Conservation (phyloP, 176 grass and related monocot genomes). For the Areca catechu region DNA sequence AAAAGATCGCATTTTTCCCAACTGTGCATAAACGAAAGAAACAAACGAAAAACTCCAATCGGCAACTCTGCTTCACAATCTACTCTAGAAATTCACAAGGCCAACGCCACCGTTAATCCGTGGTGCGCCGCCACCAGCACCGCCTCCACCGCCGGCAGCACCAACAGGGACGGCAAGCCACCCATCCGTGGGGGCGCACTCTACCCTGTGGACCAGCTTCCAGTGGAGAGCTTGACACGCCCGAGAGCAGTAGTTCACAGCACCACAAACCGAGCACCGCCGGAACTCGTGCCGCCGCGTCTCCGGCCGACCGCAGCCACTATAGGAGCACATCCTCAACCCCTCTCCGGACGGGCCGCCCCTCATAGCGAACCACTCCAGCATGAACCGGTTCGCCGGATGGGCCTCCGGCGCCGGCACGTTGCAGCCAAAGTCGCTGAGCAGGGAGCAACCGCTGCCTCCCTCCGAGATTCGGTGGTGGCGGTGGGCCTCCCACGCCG, state of each 20-base stretch:
- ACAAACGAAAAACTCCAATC: too few species aligned
- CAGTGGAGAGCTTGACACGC: conserved; percentile 71
- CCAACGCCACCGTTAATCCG: too few species aligned
- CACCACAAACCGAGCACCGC: conserved; percentile 50
- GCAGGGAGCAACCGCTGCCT: conserved; percentile 7
- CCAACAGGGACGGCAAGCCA: conserved; percentile 12
- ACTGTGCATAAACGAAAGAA: too few species aligned
- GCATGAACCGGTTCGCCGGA: conserved; percentile 48
- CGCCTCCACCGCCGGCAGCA: conserved; percentile 1
- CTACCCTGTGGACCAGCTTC: conserved; percentile 41
- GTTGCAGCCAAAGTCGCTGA: conserved; percentile 25
- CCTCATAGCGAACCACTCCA: conserved; percentile 45
- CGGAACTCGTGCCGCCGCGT: conserved; percentile 61
- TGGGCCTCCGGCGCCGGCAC: conserved; percentile 10
- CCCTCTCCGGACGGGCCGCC: neutral
- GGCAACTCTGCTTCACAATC: too few species aligned
- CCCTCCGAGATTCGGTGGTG: conserved; percentile 4
- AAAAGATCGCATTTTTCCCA: too few species aligned
- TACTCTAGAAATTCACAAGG: too few species aligned
- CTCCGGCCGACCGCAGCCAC: conserved; percentile 40
- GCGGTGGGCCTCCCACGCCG: too few species aligned
- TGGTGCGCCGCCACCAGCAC: neutral
- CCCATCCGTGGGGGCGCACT: conserved; percentile 24
- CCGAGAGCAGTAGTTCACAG: conserved; percentile 54
- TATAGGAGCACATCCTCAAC: conserved; percentile 41